Base-by-base conservation (phyloP, 179 eudicot species). In the Spinacia oleracea region DNA sequence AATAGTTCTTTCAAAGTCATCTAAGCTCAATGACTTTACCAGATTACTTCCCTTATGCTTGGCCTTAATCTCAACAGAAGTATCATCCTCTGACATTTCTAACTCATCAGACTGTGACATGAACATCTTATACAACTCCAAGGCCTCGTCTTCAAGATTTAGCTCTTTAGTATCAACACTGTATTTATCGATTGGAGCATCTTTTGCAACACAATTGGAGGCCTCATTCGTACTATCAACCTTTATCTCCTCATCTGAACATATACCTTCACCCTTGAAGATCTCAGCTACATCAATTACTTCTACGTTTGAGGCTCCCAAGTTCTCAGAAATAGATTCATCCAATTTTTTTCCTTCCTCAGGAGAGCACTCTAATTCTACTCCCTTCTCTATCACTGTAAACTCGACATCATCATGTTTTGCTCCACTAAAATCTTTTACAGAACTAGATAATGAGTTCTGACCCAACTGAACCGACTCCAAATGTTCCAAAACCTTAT, bases 11-110 rank as follows among this genome's bases (percentile, higher is more conserved):
- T 85, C 82, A 67, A 84, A 80, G 79, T 85, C 91, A 79, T 93
- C 97, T 80, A 96, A 87, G 85, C 90, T 92, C 78, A 80, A 83
- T 55, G 97, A 90, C 75, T 82, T 89, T 21, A 81, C 89, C 79
- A 78, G 77, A 46, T 81, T 81, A 16, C 73, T 69, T 45, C 75
- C 77, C 69, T 76, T 78, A 50, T 43, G 53, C 77, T 84, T 79
- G 43, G 82, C 82, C 80, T 86, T 74, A 73, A 73, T 40, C 70
- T 79, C 89, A 34, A 51, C 64, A 72, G 45, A 27, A 42, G 79
- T 77, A 27, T 78, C 83, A 74, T 83, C 81, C 58, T 79, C 72
- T 40, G 86, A 86, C 23, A 84, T 81, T 62, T 89, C 92, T 34
- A 86, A 72, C 63, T 72, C 29, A 31, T 31, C 43, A 51, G 63